Conservation (phyloP, 106 monocot genomes). For the Acorus gramineus region DNA sequence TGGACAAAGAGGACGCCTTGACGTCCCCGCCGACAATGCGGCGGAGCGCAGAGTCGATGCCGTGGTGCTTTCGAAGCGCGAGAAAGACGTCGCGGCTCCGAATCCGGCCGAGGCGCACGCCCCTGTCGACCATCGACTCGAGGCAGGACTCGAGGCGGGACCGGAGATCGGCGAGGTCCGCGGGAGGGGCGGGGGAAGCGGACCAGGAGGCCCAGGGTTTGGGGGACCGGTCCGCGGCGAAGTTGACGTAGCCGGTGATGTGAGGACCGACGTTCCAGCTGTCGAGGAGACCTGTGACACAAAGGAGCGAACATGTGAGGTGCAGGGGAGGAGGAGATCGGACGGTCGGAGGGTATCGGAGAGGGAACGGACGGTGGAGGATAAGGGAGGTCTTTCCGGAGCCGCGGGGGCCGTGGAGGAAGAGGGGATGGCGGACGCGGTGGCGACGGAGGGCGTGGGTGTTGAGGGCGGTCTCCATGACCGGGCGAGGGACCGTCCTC, state of each 20-base stretch:
- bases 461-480: conserved; percentile 83
- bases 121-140: conserved; percentile 46
- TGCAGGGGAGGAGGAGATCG: background rate
- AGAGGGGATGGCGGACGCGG: conserved; percentile 81
- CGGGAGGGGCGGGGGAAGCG: conserved; percentile 4
- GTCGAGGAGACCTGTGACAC: conserved; percentile 32
- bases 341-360: background rate
- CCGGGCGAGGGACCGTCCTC: conserved; percentile 67
- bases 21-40: conserved; percentile 16
- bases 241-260: conserved; percentile 66
- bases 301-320: background rate
- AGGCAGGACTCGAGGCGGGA: conserved; percentile 42
- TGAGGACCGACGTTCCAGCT: conserved; percentile 64
- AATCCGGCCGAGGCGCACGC: conserved; percentile 54
- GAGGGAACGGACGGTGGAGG: conserved; percentile 31
- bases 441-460: conserved; percentile 58
- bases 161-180: conserved; percentile 22
- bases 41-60: conserved; percentile 42
- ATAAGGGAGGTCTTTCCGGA: conserved; percentile 78
- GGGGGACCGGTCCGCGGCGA: conserved; percentile 19
- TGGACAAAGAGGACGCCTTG: conserved; percentile 11
- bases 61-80: conserved; percentile 49
- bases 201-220: conserved; percentile 22
- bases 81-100: conserved; percentile 38
- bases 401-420: conserved; percentile 96